Percentiles rank a stretch among this genome's conserved stretches.
These are phyloP conservation scores for Plectosphaerella plurivora DNA, from an alignment of 2,329 filamentous ascomycete species.

Conservation along the genomic window DNA sequence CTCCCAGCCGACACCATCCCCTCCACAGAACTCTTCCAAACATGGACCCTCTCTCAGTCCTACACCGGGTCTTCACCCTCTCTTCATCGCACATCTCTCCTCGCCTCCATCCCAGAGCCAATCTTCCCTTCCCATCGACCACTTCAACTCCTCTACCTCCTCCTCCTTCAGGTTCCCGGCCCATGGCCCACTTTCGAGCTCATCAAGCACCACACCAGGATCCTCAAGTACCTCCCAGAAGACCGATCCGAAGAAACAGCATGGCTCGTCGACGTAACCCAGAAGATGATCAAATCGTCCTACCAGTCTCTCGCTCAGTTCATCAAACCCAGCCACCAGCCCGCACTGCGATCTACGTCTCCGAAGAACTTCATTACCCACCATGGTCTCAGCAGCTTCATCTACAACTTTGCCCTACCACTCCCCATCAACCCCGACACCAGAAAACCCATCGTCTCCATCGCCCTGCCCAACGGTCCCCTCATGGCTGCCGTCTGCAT, in stretches of 20 bases:
- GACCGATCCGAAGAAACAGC: constrained; percentile 11
- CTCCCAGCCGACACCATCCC: not conserved
- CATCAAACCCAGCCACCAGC: constrained; percentile 17
- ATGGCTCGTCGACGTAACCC: constrained; percentile 14
- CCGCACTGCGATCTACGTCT: constrained; percentile 21
- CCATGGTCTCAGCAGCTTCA: constrained; percentile 22
- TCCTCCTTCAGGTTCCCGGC: constrained; percentile 18
- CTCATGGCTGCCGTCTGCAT: constrained; percentile 45
- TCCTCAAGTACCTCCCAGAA: constrained; percentile 31
- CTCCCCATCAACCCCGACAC: constrained; percentile 4
- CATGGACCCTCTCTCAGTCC: not conserved
- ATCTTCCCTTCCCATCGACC: constrained; percentile 15
- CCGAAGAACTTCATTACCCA: constrained; percentile 23
- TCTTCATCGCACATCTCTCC: constrained; percentile 7
- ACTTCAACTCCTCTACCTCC: constrained; percentile 17
- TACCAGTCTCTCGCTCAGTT: constrained; percentile 35
- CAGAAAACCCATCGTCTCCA: constrained; percentile 39
- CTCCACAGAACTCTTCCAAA: not conserved
- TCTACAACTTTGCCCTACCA: constrained; percentile 26
- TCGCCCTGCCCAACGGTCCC: constrained; percentile 49
- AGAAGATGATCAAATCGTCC: constrained; percentile 19
- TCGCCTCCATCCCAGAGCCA: constrained; percentile 16
- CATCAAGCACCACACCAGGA: constrained; percentile 26
- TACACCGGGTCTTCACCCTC: not conserved
- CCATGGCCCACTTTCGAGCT: constrained; percentile 22